Base-by-base conservation (phyloP, 2,329 filamentous ascomycete species). In the Grosmannia clavigera region DNA sequence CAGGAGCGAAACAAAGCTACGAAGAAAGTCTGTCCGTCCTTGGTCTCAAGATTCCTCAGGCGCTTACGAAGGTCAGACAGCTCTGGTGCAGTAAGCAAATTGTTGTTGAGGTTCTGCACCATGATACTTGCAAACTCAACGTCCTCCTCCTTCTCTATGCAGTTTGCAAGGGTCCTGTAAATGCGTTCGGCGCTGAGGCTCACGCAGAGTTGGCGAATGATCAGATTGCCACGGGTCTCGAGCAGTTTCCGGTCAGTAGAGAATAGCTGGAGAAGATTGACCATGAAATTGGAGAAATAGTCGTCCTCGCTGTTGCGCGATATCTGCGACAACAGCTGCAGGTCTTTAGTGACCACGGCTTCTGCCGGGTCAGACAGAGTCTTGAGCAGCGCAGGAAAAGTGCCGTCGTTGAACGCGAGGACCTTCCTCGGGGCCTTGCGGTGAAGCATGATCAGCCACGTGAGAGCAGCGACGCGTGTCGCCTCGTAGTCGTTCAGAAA, bases 21-120 rank as follows among this genome's bases (percentile, higher is more conserved):
- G 68, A 99, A 99, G 70, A 99, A 91, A 3, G 87, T 88, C 76
- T 99, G 94, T 0, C 92, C 94, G 65, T 99, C 95, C 75, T 85
- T 92, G 11, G 87, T 90, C 71, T 99, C 94, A 1, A 96, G 77
- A 67, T 96, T 99, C 40, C 94, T 82, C 57, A 99, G 76, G 52
- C 94, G 80, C 71, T 96, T 96, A 54, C 94, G 84, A 64, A 99
- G 78, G 66, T 97, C 95, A 1, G 90, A 85, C 35, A 99, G 78
- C 72, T 99, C 92, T 0, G 95, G 94, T 0, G 95, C 94, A 1
- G 95, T 99, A 65, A 99, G 96, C 59, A 99, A 84, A 68, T 99
- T 99, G 72, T 99, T 99, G 75, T 99, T 99, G 58, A 99, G 79
- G 68, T 97, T 97, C 71, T 99, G 94, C 35, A 99, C 91, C 94